Conservation (phyloP, 169 alveolate genomes). For the Miamiensis avidus region DNA sequence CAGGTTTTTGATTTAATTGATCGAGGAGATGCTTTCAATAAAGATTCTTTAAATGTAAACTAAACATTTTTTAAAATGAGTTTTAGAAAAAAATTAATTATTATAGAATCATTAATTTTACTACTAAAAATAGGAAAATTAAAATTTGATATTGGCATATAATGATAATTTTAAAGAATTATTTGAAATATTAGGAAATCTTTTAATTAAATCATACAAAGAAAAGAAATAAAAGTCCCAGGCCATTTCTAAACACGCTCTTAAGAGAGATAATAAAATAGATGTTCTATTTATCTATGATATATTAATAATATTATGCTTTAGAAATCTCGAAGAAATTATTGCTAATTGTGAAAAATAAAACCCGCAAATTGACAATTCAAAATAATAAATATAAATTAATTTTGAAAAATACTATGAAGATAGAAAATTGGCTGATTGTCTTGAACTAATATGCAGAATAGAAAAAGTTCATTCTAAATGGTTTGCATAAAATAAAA, state of each 20-base stretch:
- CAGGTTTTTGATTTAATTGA: background rate
- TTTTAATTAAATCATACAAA: background rate
- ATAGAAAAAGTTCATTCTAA: background rate
- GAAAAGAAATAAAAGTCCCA: background rate
- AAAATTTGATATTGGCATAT: background rate
- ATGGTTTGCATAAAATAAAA: too few species aligned
- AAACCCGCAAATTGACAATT: background rate
- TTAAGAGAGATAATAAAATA: background rate
- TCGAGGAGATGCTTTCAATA: background rate
- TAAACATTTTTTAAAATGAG: too few species aligned
- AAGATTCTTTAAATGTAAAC: background rate
- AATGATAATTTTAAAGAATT: background rate
- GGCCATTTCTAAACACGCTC: background rate
- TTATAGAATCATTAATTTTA: too few species aligned
- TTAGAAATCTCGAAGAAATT: background rate
- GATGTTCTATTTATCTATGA: background rate
- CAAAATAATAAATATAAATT: too few species aligned
- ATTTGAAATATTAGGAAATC: too few species aligned
- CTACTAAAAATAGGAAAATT: background rate
- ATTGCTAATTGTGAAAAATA: too few species aligned
- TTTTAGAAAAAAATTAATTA: too few species aligned
- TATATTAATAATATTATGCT: too few species aligned
- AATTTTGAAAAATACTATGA: background rate
- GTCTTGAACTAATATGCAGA: background rate
- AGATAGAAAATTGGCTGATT: background rate